Evolutionary conservation across 2,329 filamentous ascomycete genomes (phyloP).

Genomic region (Pseudocercospora ulei): DNA sequence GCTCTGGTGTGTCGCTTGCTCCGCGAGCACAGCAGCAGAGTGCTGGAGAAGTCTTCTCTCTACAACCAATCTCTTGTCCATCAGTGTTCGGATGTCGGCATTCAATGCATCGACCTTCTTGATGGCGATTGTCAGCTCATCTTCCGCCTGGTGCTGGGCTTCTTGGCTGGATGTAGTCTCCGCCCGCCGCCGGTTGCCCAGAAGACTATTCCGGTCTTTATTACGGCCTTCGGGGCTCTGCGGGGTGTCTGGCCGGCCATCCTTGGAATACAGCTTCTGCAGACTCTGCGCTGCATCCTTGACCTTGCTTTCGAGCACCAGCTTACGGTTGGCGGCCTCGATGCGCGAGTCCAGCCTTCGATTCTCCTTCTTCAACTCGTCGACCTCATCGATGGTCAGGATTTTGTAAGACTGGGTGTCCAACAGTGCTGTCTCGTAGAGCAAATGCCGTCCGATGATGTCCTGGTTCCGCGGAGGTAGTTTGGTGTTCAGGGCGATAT

Average conservation of each 20-base stretch:
- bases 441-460: constrained; percentile 71
- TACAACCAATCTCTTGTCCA: constrained; percentile 64
- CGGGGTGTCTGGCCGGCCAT: constrained; percentile 37
- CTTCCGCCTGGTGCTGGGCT: constrained; percentile 51
- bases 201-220: constrained; percentile 45
- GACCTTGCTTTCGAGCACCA: constrained; percentile 85
- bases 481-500: constrained; percentile 28
- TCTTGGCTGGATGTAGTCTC: constrained; percentile 41
- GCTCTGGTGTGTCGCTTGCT: constrained; percentile 45
- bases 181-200: constrained; percentile 24
- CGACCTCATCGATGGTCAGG: constrained; percentile 82
- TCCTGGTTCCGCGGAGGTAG: constrained; percentile 36
- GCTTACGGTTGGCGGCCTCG: constrained; percentile 68
- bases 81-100: constrained; percentile 66
- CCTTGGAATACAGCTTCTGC: constrained; percentile 61
- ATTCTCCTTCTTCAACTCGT: constrained; percentile 80
- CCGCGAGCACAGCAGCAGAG: constrained; percentile 82
- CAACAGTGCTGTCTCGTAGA: constrained; percentile 84
- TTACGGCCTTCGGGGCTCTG: constrained; percentile 43
- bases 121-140: constrained; percentile 63
- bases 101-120: constrained; percentile 79
- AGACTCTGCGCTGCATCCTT: constrained; percentile 86
- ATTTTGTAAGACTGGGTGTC: constrained; percentile 82
- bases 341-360: constrained; percentile 63
- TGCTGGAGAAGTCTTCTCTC: constrained; percentile 74